Evolutionary conservation across 2,329 filamentous ascomycete genomes (phyloP).

Genomic region (Blastomyces silverae): DNA sequence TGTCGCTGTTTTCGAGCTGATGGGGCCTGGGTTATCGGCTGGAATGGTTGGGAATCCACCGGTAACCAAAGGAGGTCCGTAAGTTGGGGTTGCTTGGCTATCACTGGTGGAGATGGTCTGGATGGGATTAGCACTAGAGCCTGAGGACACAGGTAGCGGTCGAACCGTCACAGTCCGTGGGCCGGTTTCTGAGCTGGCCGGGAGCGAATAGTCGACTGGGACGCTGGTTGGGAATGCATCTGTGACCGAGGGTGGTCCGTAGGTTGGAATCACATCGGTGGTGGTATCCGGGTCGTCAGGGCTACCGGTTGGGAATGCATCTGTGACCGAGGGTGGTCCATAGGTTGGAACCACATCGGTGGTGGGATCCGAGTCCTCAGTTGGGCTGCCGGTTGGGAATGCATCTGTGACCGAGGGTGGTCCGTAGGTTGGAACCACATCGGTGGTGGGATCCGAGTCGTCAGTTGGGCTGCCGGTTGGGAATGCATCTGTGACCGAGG

Average conservation of each 20-base stretch:
- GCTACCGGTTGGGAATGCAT: not conserved
- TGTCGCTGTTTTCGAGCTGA: constrained; percentile 26
- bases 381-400: not conserved
- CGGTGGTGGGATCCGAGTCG: not conserved
- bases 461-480: constrained; percentile 1
- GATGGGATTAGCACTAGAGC: not conserved
- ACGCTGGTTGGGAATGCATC: not conserved
- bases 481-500: not conserved
- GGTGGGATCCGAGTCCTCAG: not conserved
- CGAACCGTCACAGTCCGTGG: not conserved
- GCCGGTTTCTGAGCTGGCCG: not conserved
- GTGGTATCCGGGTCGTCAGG: not conserved
- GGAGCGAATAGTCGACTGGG: not conserved
- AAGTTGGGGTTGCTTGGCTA: not conserved
- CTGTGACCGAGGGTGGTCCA: not conserved
- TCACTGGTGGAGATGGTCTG: not conserved
- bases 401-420: not conserved
- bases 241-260: not conserved
- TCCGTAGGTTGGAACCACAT: not conserved
- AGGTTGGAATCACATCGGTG: not conserved
- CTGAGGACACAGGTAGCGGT: not conserved
- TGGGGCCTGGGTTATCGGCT: not conserved
- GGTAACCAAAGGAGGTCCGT: not conserved
- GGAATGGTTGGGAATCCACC: constrained; percentile 11
- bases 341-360: not conserved